Conservation (phyloP, 2,329 filamentous ascomycete genomes). For the Beauveria asiatica region DNA sequence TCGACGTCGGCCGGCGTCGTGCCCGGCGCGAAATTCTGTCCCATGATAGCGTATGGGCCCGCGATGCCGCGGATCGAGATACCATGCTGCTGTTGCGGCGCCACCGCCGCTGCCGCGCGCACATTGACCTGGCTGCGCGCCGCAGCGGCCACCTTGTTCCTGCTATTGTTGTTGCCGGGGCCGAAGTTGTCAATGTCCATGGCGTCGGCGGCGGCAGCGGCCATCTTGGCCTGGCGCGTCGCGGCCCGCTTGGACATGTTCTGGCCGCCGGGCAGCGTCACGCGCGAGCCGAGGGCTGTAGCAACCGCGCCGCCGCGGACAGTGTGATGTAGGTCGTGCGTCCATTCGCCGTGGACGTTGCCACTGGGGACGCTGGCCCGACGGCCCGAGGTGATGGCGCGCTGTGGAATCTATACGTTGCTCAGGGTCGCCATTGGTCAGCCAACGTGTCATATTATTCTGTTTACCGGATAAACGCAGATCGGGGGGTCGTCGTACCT, state of each 20-base stretch:
- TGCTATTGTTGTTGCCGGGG: slow-evolving; percentile 17
- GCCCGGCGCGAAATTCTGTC: slow-evolving; percentile 73
- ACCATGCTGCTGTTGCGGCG: slow-evolving; percentile 29
- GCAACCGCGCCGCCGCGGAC: slow-evolving; percentile 25
- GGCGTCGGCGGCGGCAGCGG: slow-evolving; percentile 33
- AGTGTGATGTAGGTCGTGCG: slow-evolving; percentile 56
- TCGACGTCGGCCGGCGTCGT: slow-evolving; percentile 78
- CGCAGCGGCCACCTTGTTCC: slow-evolving; percentile 12
- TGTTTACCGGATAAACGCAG: background rate
- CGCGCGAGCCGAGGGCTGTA: slow-evolving; percentile 38
- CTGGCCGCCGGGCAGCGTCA: slow-evolving; percentile 32
- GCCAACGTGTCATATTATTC: background rate
- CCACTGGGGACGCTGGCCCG: slow-evolving; percentile 34
- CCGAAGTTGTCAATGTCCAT: slow-evolving; percentile 23
- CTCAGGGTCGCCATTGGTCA: background rate
- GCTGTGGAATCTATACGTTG: slow-evolving; percentile 16
- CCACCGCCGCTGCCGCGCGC: slow-evolving; percentile 16
- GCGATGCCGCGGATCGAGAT: slow-evolving; percentile 67
- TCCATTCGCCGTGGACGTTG: slow-evolving; percentile 61
- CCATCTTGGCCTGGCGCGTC: slow-evolving; percentile 30
- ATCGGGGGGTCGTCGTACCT: slow-evolving; percentile 37
- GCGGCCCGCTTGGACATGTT: slow-evolving; percentile 18
- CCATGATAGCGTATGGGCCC: slow-evolving; percentile 63
- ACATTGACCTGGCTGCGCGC: slow-evolving; percentile 14
- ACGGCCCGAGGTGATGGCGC: slow-evolving; percentile 14